These are phyloP conservation scores for Punica granatum DNA, from an alignment of 345 rosid genomes.

Conservation along the genomic window DNA sequence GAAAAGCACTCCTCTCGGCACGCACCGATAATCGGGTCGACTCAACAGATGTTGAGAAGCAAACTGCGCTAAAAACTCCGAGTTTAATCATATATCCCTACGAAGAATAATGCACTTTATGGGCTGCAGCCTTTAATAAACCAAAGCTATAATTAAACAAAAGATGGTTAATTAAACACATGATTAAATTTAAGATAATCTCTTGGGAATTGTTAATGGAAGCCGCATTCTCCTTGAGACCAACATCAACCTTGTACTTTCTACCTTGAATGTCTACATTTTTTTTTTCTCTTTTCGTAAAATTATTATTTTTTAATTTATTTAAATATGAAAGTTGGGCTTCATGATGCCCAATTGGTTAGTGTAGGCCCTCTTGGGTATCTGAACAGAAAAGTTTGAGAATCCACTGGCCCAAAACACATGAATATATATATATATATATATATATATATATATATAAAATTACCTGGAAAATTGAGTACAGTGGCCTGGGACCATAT, in stretches of 20 bases:
- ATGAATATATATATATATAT: background rate
- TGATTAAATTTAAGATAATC: background rate
- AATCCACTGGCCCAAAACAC: background rate
- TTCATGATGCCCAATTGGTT: background rate
- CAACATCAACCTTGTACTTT: background rate
- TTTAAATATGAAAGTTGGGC: background rate
- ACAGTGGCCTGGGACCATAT: background rate
- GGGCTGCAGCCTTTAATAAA: background rate
- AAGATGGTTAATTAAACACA: background rate
- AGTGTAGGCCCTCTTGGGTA: background rate
- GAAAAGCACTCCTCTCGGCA: too few species aligned
- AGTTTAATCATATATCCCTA: background rate
- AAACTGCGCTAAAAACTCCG: background rate
- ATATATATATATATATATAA: too few species aligned
- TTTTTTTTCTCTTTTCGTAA: background rate
- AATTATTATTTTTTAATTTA: too few species aligned
- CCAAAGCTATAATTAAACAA: background rate
- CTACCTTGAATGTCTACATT: background rate
- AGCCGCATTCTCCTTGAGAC: background rate
- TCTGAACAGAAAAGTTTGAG: background rate
- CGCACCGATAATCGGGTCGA: background rate
- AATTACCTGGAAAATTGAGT: background rate
- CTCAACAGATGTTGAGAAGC: background rate
- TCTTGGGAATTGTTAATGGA: background rate
- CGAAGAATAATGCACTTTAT: background rate